Evolutionary conservation across 495 filamentous ascomycete species (phyloP), one percentile per base, ranked within the genome.

Genomic region (Penicillium dipodomyicola): DNA sequence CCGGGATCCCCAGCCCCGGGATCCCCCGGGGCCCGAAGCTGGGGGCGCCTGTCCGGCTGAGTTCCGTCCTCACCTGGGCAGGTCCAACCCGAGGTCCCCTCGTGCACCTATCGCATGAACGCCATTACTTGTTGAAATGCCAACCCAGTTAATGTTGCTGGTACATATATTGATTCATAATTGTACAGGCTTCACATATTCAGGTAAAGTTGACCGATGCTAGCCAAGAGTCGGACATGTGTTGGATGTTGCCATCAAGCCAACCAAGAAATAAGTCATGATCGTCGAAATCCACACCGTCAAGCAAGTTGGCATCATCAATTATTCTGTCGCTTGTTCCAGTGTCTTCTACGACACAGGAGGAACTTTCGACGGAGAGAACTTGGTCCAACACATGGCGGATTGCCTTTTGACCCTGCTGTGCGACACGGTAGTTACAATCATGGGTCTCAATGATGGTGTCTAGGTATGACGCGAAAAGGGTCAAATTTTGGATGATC

Each of bases 401-500:
- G 27, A 72, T 67, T 5, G 54, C 49, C 15, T 57, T 44, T 4
- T 59, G 64, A 1, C 64, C 67, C 25, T 64, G 59, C 42, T 57
- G 48, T 15, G 56, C 56, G 29, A 63, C 50, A 10, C 50, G 49
- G 43, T 68, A 61, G 42, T 70, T 66, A 0, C 65, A 63, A 29
- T 70, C 65, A 19, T 62, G 17, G 5, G 47, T 46, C 1, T 37
- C 33, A 10, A 72, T 49, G 5, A 65, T 56, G 5, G 57, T 65
- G 8, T 65, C 64, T 5, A 73, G 33, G 30, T 70, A 50, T 4
- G 67, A 62, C 0, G 64, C 60, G 49, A 85, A 81, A 44, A 84
- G 72, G 45, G 78, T 83, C 2, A 86, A 74, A 45, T 81, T 80
- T 54, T 85, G 83, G 17, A 85, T 81, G n/a, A 81, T 76, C 45